A percentile compares a stretch with the other conserved stretches of the same genome.
Conservation (phyloP, 495 filamentous ascomycete species). For the Penicillium chermesinum region DNA sequence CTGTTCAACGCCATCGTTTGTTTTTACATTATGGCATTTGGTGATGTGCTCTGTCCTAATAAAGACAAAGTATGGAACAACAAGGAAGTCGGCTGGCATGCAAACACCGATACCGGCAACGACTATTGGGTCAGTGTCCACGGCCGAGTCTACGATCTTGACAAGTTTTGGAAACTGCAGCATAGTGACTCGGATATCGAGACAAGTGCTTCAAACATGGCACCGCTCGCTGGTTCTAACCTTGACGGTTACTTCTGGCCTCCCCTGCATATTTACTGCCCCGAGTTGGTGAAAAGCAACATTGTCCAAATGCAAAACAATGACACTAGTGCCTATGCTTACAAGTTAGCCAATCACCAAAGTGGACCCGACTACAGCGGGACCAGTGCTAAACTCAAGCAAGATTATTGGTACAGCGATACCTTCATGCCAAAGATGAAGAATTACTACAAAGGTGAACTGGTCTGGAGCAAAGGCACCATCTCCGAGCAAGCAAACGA, state of each 20-base stretch:
- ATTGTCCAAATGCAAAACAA: conserved; percentile 55
- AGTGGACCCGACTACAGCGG: conserved; percentile 56
- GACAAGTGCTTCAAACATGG: conserved; percentile 63
- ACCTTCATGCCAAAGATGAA: conserved; percentile 74
- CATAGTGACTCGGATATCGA: conserved; percentile 65
- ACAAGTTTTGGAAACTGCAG: conserved; percentile 75
- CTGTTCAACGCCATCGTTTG: conserved; percentile 78
- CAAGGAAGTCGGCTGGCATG: conserved; percentile 66
- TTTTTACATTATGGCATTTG: conserved; percentile 90
- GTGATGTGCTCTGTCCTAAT: conserved; percentile 80
- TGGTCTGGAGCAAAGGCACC: conserved; percentile 63
- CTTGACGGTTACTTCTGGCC: conserved; percentile 80
- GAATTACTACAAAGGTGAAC: conserved; percentile 78
- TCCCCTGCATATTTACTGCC: conserved; percentile 71
- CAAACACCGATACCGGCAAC: conserved; percentile 44
- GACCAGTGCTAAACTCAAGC: conserved; percentile 49
- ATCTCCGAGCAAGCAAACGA: conserved; percentile 54
- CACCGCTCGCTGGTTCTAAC: conserved; percentile 68
- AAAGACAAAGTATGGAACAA: conserved; percentile 84
- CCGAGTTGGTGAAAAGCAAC: conserved; percentile 53
- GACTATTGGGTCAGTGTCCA: conserved; percentile 88
- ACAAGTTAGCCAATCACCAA: conserved; percentile 53
- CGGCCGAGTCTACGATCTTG: conserved; percentile 88
- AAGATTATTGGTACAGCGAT: conserved; percentile 69
- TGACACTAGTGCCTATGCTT: conserved; percentile 45